Evolutionary conservation across 176 grass and related monocot genomes (phyloP).

Genomic region (Tuctoria greenei): DNA sequence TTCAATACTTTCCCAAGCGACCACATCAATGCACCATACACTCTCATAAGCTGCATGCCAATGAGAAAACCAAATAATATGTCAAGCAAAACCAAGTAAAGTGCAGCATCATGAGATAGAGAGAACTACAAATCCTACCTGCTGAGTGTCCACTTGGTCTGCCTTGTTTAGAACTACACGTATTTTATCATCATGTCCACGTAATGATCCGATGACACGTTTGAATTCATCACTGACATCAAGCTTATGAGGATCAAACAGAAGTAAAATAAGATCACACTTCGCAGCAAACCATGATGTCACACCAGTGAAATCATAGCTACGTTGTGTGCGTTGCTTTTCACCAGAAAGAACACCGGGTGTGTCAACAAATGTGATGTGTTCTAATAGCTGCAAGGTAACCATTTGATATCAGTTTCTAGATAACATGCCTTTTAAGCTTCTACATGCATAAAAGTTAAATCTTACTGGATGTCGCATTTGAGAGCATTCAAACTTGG

Average conservation of each 20-base stretch:
- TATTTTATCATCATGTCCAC: constrained; percentile 94
- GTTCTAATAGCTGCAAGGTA: constrained; percentile 77
- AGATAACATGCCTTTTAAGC: constrained; percentile 15
- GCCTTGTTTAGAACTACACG: constrained; percentile 93
- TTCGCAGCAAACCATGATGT: constrained; percentile 94
- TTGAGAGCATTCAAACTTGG: constrained; percentile 99
- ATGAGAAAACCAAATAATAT: constrained; percentile 26
- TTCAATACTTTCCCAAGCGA: constrained; percentile 98
- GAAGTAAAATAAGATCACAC: constrained; percentile 92
- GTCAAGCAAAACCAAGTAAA: constrained; percentile 17
- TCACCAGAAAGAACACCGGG: constrained; percentile 95
- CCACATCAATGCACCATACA: constrained; percentile 99
- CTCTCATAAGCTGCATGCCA: constrained; percentile 87
- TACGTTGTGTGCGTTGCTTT: constrained; percentile 84
- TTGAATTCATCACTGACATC: constrained; percentile 96
- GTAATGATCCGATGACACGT: constrained; percentile 76
- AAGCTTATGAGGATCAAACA: constrained; percentile 93
- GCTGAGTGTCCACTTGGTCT: constrained; percentile 92
- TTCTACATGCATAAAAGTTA: constrained; percentile 32
- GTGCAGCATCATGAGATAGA: constrained; percentile 20
- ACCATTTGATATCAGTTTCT: constrained; percentile 37
- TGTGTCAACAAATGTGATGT: constrained; percentile 95
- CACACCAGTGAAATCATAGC: constrained; percentile 86
- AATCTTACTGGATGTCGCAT: constrained; percentile 92
- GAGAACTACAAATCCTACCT: constrained; percentile 43